Evolutionary conservation across 345 rosid genomes (phyloP), one percentile per base, ranked within the genome.

Genomic region (Citrus unshiu): DNA sequence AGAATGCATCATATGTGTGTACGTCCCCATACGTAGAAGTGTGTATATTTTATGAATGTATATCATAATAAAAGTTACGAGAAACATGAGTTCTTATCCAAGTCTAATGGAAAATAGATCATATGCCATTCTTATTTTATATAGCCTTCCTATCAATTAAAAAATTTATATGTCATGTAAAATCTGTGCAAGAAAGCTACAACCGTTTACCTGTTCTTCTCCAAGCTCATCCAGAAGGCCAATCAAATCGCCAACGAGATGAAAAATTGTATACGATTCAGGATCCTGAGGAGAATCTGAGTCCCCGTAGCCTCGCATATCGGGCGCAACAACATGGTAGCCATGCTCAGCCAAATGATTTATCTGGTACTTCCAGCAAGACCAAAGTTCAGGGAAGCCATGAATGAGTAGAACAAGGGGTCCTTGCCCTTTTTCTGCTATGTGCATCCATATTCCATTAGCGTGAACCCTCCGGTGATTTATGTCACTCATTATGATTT

Each of bases 301-400:
- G 74, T 79, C 85, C 8, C 87, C 85, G 1, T 79, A 79, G 60
- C 87, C 83, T 24, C 87, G 46, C 85, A 79, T 81, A 34, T 82
- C 85, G 5, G 83, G 81, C 4, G 87, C 87, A 74, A 82, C 83
- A 9, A 43, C 79, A 16, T 70, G 83, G 68, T 68, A 85, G 4
- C 81, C 87, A 2, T 77, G 80, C 7, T 68, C 72, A 2, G 83
- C 83, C 68, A 84, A 56, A 35, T 24, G 46, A n/a, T 76, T 64
- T 24, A 84, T 84, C 72, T 84, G 83, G 77, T 84, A 66, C 29
- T 34, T 79, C 87, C 87, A 84, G 30, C 74, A 78, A 72, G 81
- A 86, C 85, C 85, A 80, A 25, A 80, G 43, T 66, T 77, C 61
- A 25, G 87, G 87, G 73, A 84, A 84, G 73, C 86, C 87, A 79